Conservation (phyloP, 805 yeast species). For the Zygotorulaspora danielsina region DNA sequence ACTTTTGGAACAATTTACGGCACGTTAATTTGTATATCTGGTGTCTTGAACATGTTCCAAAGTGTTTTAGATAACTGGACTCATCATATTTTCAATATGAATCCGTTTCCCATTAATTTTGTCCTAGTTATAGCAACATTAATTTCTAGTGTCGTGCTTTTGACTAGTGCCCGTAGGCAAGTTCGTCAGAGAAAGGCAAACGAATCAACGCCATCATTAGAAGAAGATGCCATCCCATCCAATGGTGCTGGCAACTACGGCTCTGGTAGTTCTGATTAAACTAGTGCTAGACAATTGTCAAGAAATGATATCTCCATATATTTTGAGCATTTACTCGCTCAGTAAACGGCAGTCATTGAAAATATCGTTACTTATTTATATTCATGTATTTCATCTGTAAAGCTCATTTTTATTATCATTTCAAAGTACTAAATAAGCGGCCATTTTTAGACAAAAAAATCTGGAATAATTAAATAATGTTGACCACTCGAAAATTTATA, state of each 20-base stretch:
- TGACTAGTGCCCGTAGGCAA: conserved; percentile 6
- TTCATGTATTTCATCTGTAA: too few relatives aligned
- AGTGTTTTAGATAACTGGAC: conserved; percentile 65
- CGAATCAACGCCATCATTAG: background rate
- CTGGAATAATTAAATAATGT: too few relatives aligned
- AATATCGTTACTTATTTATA: too few relatives aligned
- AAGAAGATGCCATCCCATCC: background rate
- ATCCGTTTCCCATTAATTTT: conserved; percentile 76
- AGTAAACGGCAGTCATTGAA: too few relatives aligned
- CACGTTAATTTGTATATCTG: conserved; percentile 73
- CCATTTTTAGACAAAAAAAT: too few relatives aligned
- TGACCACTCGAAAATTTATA: too few relatives aligned
- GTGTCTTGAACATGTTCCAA: conserved; percentile 72
- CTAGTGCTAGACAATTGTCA: background rate
- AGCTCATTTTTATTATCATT: too few relatives aligned
- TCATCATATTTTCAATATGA: conserved; percentile 59
- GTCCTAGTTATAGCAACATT: conserved; percentile 52
- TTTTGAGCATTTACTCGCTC: too few relatives aligned
- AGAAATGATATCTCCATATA: background rate
- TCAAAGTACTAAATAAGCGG: too few relatives aligned
- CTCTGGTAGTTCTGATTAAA: too few relatives aligned
- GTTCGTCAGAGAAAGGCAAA: conserved; percentile 4
- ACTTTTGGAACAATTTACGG: conserved; percentile 94
- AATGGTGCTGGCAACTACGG: background rate
- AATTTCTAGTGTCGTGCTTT: conserved; percentile 23